Evolutionary conservation across 2,329 filamentous ascomycete genomes (phyloP).

Genomic region (Claviceps sp.): DNA sequence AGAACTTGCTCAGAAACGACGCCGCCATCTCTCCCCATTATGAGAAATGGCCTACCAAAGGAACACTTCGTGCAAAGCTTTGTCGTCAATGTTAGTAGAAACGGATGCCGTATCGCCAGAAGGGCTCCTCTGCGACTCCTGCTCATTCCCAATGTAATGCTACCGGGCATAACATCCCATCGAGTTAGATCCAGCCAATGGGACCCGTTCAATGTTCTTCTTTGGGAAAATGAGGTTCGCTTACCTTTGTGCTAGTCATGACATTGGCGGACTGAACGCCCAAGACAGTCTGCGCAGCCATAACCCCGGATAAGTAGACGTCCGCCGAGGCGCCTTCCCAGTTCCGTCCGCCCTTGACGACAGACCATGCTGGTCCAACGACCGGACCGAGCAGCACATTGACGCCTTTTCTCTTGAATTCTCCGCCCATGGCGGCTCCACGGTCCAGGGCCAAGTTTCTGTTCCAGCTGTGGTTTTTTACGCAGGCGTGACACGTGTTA

Average conservation of each 20-base stretch:
- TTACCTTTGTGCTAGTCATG: conserved; percentile 48
- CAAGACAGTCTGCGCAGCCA: conserved; percentile 37
- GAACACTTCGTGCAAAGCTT: conserved; percentile 49
- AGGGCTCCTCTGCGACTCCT: conserved; percentile 59
- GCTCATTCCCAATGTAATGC: conserved; percentile 62
- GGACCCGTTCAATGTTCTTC: too few species aligned
- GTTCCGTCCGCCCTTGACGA: conserved; percentile 48
- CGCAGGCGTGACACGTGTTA: not conserved
- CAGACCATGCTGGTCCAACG: conserved; percentile 50
- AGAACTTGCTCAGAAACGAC: too few species aligned
- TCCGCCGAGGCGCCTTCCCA: conserved; percentile 45
- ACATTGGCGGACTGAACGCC: conserved; percentile 33
- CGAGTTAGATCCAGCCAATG: too few species aligned
- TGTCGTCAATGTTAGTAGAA: conserved; percentile 46
- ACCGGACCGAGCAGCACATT: conserved; percentile 70
- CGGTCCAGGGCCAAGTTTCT: conserved; percentile 53
- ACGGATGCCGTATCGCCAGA: conserved; percentile 38
- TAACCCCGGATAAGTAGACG: conserved; percentile 41
- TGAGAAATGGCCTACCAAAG: conserved; percentile 15
- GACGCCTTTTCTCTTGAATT: conserved; percentile 64
- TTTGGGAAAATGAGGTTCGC: too few species aligned
- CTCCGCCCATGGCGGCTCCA: conserved; percentile 60
- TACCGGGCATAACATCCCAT: conserved; percentile 17
- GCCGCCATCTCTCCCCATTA: too few species aligned
- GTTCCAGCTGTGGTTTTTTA: conserved; percentile 43